Percentiles rank a stretch among this genome's conserved stretches.
Evolutionary conservation across 2,329 filamentous ascomycete genomes (phyloP).

Genomic region (Spiromastix sp.): DNA sequence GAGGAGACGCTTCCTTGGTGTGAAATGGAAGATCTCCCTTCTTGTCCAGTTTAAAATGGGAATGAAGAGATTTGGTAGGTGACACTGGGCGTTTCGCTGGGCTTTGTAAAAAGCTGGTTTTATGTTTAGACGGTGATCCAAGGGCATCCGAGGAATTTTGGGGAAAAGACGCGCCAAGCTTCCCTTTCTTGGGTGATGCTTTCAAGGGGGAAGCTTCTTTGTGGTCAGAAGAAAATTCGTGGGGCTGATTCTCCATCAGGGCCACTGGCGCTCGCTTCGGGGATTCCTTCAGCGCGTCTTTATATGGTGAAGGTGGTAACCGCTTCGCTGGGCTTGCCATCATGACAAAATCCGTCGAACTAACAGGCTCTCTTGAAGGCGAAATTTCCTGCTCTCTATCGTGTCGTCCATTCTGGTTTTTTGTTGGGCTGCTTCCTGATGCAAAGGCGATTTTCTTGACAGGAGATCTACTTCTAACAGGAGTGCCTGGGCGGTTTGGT

Average conservation of each 20-base stretch:
- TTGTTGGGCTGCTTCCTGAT: constrained; percentile 2
- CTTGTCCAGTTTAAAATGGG: not conserved
- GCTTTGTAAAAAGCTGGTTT: constrained; percentile 30
- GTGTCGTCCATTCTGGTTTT: not conserved
- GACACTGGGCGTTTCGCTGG: constrained; percentile 34
- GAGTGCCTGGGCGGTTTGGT: constrained; percentile 26
- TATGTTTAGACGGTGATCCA: constrained; percentile 25
- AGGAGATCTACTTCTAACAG: constrained; percentile 19
- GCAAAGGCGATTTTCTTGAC: constrained; percentile 30
- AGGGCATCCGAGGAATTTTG: constrained; percentile 24
- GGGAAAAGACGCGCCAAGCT: constrained; percentile 26
- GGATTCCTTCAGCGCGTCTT: constrained; percentile 31
- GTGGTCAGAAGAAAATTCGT: constrained; percentile 3
- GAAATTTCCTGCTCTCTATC: too few species aligned
- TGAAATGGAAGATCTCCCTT: not conserved
- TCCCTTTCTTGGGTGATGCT: constrained; percentile 32
- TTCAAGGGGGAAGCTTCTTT: constrained; percentile 28
- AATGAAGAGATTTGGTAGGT: constrained; percentile 24
- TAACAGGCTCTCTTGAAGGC: too few species aligned
- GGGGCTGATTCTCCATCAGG: constrained; percentile 14
- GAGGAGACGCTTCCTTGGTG: not conserved
- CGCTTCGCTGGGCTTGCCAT: constrained; percentile 36
- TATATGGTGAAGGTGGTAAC: constrained; percentile 34
- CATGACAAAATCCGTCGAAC: constrained; percentile 22
- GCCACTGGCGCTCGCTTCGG: constrained; percentile 25